A percentile compares a stretch with the other conserved stretches of the same genome.
Conservation (phyloP, 2,329 filamentous ascomycete genomes). For the Pseudogymnoascus sp. region DNA sequence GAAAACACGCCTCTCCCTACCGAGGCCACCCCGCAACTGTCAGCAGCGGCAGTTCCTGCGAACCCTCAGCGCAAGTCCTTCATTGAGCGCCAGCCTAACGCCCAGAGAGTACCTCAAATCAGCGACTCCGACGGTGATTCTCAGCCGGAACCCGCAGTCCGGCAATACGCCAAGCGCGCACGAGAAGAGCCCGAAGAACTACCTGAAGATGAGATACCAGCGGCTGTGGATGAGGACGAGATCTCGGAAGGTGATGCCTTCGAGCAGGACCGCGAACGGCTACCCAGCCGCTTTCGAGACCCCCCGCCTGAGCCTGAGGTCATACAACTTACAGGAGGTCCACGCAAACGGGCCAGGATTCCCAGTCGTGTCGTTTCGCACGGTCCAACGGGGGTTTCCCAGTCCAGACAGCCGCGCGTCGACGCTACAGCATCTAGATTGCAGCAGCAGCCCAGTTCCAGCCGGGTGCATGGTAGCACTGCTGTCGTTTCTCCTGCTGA, state of each 20-base stretch:
- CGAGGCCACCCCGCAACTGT: not conserved
- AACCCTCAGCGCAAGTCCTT: constrained; percentile 13
- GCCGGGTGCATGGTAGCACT: not conserved
- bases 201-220: not conserved
- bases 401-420: not conserved
- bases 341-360: not conserved
- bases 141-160: constrained; percentile 5
- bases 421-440: not conserved
- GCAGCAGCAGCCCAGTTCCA: not conserved
- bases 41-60: not conserved
- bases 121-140: constrained; percentile 16
- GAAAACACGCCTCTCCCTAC: constrained; percentile 21
- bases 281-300: not conserved
- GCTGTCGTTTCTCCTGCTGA: not conserved
- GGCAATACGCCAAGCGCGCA: not conserved
- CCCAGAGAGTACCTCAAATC: constrained; percentile 13
- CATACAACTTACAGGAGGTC: not conserved
- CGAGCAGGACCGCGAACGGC: constrained; percentile 31
- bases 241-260: constrained; percentile 38
- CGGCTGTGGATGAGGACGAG: constrained; percentile 1
- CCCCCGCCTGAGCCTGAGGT: not conserved
- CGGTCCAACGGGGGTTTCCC: not conserved
- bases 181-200: not conserved
- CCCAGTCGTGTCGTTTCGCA: not conserved
- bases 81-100: constrained; percentile 19